phyloP scores from a whole-genome alignment of 108 stramenopile species.

The Parietichytrium sp. region DNA sequence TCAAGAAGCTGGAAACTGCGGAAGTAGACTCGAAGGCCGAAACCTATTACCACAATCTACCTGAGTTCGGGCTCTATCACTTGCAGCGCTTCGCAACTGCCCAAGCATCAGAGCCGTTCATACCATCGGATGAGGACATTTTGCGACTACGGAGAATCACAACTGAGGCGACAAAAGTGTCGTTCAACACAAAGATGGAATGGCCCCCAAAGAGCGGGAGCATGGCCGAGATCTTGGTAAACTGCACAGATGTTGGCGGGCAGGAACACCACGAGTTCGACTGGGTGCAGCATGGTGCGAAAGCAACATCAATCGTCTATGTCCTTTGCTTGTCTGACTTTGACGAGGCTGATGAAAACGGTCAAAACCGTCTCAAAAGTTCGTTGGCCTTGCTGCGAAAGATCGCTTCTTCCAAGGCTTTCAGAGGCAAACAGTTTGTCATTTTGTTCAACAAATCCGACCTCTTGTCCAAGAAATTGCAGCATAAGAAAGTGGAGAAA shows the following conservation, averaged over 20 bases:
- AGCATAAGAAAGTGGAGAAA: not conserved
- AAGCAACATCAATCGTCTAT: not conserved
- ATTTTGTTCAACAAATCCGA: slow-evolving; percentile 27
- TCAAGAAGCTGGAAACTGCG: too few relatives aligned
- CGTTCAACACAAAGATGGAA: not conserved
- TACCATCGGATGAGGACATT: slow-evolving; percentile 16
- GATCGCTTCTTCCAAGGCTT: not conserved
- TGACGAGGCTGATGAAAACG: not conserved
- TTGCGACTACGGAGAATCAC: not conserved
- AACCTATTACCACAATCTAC: too few relatives aligned
- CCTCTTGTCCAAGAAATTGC: not conserved
- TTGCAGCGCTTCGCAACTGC: too few relatives aligned
- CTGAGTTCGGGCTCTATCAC: too few relatives aligned
- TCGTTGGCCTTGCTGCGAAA: not conserved
- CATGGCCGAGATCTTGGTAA: not conserved
- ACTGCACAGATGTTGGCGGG: slow-evolving; percentile 3
- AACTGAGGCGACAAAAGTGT: not conserved
- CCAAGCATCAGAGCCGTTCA: not conserved
- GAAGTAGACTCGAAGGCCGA: too few relatives aligned
- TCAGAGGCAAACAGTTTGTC: not conserved
- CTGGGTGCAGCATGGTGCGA: not conserved
- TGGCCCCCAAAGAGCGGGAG: not conserved
- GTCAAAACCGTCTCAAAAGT: not conserved
- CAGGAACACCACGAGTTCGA: slow-evolving; percentile 33
- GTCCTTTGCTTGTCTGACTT: slow-evolving; percentile 9